A percentile compares a stretch with the other conserved stretches of the same genome.
Conservation (phyloP, 2,329 filamentous ascomycete genomes). For the Penicillium sp. region DNA sequence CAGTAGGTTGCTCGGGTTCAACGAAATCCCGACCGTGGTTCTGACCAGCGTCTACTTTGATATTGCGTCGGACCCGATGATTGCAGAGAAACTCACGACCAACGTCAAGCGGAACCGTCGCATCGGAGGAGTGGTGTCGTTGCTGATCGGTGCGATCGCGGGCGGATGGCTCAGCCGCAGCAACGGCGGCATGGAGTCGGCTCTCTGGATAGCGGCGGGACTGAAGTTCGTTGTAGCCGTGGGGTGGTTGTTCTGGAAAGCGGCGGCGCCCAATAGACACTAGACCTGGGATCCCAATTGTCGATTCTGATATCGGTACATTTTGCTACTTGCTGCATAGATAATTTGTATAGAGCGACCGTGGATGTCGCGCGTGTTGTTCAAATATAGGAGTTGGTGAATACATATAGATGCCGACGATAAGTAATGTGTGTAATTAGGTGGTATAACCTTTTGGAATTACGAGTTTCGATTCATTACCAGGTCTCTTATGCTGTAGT, state of each 20-base stretch:
- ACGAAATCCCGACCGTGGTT: conserved; percentile 48
- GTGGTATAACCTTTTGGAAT: too few relatives aligned
- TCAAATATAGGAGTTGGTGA: too few relatives aligned
- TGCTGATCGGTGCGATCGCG: conserved; percentile 42
- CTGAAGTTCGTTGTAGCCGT: conserved; percentile 39
- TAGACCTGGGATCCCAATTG: too few relatives aligned
- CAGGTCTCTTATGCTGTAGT: too few relatives aligned
- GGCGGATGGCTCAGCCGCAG: conserved; percentile 46
- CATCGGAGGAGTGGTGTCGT: conserved; percentile 37
- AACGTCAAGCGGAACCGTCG: conserved; percentile 42
- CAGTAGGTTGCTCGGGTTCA: conserved; percentile 41
- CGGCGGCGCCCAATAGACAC: conserved; percentile 17
- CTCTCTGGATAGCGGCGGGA: conserved; percentile 44
- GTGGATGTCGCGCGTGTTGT: too few relatives aligned
- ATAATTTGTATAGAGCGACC: too few relatives aligned
- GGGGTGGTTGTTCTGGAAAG: conserved; percentile 41
- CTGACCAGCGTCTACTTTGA: conserved; percentile 49
- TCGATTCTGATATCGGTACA: too few relatives aligned
- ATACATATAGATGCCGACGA: too few relatives aligned
- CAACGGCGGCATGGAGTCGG: conserved; percentile 43
- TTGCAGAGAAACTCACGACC: conserved; percentile 30
- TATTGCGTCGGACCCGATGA: conserved; percentile 42
- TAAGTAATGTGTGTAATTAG: too few relatives aligned
- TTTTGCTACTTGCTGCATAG: too few relatives aligned
- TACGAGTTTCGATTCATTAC: too few relatives aligned